phyloP scores from a whole-genome alignment of 2,329 filamentous ascomycete genomes.

The Alternaria arbusti region DNA sequence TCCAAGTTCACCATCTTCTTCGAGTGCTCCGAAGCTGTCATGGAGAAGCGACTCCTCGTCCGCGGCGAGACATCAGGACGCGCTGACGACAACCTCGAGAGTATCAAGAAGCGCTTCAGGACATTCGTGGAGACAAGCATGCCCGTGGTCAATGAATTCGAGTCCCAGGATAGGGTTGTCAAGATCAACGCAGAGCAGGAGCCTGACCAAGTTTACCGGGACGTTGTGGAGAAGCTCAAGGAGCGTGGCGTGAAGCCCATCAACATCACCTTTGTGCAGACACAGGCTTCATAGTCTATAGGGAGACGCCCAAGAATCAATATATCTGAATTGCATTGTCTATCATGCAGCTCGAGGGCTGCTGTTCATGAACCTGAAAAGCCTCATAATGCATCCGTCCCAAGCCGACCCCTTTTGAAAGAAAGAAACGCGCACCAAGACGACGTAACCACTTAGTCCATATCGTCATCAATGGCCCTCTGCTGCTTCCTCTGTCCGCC shows the following conservation, averaged over 20 bases:
- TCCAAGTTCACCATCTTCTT: slow-evolving; percentile 90
- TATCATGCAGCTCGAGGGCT: slow-evolving; percentile 42
- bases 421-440: slow-evolving; percentile 21
- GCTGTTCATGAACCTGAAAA: slow-evolving; percentile 37
- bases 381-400: slow-evolving; percentile 36
- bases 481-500: slow-evolving; percentile 35
- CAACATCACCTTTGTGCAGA: slow-evolving; percentile 37
- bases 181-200: slow-evolving; percentile 74
- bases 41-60: slow-evolving; percentile 83
- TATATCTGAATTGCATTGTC: slow-evolving; percentile 39
- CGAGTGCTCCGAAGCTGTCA: slow-evolving; percentile 87
- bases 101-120: slow-evolving; percentile 94
- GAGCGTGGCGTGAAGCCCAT: slow-evolving; percentile 43
- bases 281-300: slow-evolving; percentile 21
- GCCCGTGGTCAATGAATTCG: slow-evolving; percentile 91
- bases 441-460: slow-evolving; percentile 34
- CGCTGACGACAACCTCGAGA: slow-evolving; percentile 91
- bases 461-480: slow-evolving; percentile 45
- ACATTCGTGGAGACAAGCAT: slow-evolving; percentile 96
- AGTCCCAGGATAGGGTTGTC: slow-evolving; percentile 77
- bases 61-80: slow-evolving; percentile 91
- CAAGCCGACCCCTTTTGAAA: slow-evolving; percentile 29
- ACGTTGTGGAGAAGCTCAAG: slow-evolving; percentile 52
- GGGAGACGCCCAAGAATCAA: neutral
- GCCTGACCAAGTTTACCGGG: slow-evolving; percentile 69